phyloP scores from a whole-genome alignment of 2,329 filamentous ascomycete species.

The Phyllosticta citriasiana region DNA sequence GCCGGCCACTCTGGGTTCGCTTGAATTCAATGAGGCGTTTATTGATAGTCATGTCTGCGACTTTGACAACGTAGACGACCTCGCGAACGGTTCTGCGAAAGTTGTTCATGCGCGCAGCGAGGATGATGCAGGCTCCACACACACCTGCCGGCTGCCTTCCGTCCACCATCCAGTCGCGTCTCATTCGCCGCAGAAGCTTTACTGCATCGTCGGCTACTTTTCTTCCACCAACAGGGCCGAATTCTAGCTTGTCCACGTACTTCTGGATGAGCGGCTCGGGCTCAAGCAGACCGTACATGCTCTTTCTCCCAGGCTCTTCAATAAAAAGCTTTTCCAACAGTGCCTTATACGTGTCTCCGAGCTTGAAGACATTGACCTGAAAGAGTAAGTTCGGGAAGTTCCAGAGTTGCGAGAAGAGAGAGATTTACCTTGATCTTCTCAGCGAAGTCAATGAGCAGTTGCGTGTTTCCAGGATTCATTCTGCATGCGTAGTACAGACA shows the following conservation, averaged over 20 bases:
- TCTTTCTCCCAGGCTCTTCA: conserved; percentile 39
- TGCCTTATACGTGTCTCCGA: conserved; percentile 83
- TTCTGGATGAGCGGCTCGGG: conserved; percentile 85
- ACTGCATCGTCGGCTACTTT: conserved; percentile 83
- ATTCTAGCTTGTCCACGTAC: conserved; percentile 87
- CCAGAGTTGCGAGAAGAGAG: background rate
- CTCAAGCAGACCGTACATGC: conserved; percentile 52
- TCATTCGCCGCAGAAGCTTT: conserved; percentile 84
- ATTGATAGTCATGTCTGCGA: conserved; percentile 86
- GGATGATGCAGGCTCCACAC: conserved; percentile 85
- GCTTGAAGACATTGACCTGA: conserved; percentile 79
- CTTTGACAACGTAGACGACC: conserved; percentile 96
- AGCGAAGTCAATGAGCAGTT: conserved; percentile 93
- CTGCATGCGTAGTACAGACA: conserved; percentile 81
- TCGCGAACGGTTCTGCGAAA: conserved; percentile 87
- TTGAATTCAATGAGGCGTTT: conserved; percentile 89
- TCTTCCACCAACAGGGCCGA: conserved; percentile 63
- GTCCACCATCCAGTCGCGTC: conserved; percentile 92
- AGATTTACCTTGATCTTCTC: conserved; percentile 54
- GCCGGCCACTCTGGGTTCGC: conserved; percentile 67
- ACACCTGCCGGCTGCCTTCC: conserved; percentile 88
- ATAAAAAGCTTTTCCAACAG: conserved; percentile 59
- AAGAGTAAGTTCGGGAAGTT: background rate
- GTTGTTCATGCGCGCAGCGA: conserved; percentile 97
- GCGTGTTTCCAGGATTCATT: conserved; percentile 64